Evolutionary conservation across 2,329 filamentous ascomycete species (phyloP), one percentile per base, ranked within the genome.

Genomic region (Tricladium varicosporioides): DNA sequence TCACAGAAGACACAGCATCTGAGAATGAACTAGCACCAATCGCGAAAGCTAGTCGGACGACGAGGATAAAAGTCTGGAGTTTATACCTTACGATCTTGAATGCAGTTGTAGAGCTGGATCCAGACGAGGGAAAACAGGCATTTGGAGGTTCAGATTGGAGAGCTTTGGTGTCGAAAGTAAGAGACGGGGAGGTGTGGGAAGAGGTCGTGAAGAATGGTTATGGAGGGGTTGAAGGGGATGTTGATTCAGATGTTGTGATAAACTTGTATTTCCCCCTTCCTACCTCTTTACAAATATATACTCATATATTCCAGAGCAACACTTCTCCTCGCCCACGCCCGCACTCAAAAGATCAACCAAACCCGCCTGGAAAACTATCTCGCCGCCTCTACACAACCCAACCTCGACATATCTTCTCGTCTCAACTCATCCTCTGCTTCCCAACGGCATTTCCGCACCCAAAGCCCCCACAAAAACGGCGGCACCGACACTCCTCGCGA

Each of bases 1-100:
- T 57, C 13, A 49, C 64, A 15, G 69, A 75, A 43, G 65, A 67
- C 43, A 59, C 64, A 33, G 65, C 72, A 64, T 70, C 71, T 31
- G 68, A 76, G 19, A 67, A 71, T 53, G 76, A 76, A 61, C 75
- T 76, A 31, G 76, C 80, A 49, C 91, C 92, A 4, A 85, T 97
- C 53, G 87, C 90, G 53, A 84, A 81, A 61, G 91, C 91, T 53
- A 92, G 89, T 44, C 85, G 88, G 63, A 89, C 87, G 32, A 94
- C 91, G 56, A 81, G 92, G 63, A 88, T 96, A 72, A 99, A 97
- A 74, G 88, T 97, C 62, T 99, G 94, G 94, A 96, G 92, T 73
- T 81, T 99, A 67, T 99, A 97, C 72, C 82, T 97, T 63, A 96
- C 92, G 15, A 88, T 97, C 51, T 79, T 97, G 61, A 96, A 97